Conservation (phyloP, 78 protist species). For the Protostelium mycophagum region DNA sequence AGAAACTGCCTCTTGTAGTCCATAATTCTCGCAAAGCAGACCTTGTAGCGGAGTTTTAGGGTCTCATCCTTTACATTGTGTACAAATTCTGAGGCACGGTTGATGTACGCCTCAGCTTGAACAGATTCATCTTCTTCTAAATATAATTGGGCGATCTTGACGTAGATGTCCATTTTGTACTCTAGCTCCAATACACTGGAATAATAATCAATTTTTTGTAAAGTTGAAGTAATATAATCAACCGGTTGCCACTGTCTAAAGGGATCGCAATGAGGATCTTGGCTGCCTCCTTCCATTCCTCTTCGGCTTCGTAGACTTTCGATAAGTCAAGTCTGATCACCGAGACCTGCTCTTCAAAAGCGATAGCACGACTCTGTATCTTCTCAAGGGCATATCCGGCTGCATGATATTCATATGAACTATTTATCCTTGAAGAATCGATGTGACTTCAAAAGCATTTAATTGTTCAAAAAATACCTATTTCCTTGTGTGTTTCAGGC, state of each 20-base stretch:
- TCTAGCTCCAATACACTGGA: constrained; percentile 63
- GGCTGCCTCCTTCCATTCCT: constrained; percentile 74
- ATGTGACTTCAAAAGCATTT: neutral
- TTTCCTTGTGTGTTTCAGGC: constrained; percentile 10
- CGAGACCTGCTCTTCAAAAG: constrained; percentile 78
- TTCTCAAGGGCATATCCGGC: constrained; percentile 26
- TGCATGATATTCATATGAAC: neutral
- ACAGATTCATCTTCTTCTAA: constrained; percentile 76
- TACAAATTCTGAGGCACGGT: constrained; percentile 63
- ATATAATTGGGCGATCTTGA: constrained; percentile 75
- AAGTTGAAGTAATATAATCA: neutral
- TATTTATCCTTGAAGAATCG: neutral
- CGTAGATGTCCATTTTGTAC: constrained; percentile 71
- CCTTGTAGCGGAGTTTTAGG: constrained; percentile 32
- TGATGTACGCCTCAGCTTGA: constrained; percentile 71
- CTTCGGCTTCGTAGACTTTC: constrained; percentile 57
- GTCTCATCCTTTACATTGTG: constrained; percentile 39
- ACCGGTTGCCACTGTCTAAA: constrained; percentile 73
- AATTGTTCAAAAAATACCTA: neutral
- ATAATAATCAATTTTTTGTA: neutral
- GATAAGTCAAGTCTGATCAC: constrained; percentile 62
- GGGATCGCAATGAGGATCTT: constrained; percentile 67
- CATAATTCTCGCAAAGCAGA: constrained; percentile 62
- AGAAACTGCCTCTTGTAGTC: constrained; percentile 59
- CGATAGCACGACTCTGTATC: constrained; percentile 54